A percentile compares a stretch with the other conserved stretches of the same genome.
Evolutionary conservation across 176 grass and related monocot species (phyloP).

Genomic region (Zoysia pacifica): DNA sequence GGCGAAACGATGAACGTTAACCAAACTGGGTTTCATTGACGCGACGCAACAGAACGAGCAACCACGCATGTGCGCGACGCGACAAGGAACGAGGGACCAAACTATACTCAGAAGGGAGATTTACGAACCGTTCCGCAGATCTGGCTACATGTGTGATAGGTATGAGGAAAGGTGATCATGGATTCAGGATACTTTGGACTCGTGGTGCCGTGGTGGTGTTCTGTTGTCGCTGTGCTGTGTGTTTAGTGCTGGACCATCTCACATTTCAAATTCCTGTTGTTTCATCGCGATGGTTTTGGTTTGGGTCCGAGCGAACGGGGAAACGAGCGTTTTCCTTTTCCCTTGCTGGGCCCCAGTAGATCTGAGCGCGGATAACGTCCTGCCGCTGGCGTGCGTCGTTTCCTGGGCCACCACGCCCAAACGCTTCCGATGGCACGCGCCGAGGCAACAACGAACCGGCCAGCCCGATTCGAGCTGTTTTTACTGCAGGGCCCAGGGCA

Average conservation of each 20-base stretch:
- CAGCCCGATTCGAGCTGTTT: background rate
- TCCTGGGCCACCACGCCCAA: background rate
- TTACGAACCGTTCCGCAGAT: background rate
- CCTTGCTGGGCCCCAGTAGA: background rate
- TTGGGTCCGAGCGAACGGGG: background rate
- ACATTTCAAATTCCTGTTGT: background rate
- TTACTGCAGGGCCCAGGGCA: constrained; percentile 7
- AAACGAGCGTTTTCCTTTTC: background rate
- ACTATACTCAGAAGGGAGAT: background rate
- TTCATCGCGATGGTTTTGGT: background rate
- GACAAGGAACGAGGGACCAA: background rate
- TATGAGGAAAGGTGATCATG: too few relatives aligned
- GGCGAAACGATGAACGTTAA: background rate
- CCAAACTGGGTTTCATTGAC: background rate
- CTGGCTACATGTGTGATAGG: background rate
- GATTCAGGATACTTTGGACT: background rate
- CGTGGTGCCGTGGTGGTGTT: too few relatives aligned
- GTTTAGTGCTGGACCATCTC: background rate
- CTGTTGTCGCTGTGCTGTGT: background rate
- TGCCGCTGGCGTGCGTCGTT: background rate
- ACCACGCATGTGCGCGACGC: background rate
- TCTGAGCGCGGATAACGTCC: background rate
- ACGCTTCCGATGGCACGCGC: background rate
- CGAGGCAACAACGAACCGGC: background rate
- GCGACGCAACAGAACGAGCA: background rate